Base-by-base conservation (phyloP, 768 basidiomycete genomes). In the Gautieria morchelliformis region DNA sequence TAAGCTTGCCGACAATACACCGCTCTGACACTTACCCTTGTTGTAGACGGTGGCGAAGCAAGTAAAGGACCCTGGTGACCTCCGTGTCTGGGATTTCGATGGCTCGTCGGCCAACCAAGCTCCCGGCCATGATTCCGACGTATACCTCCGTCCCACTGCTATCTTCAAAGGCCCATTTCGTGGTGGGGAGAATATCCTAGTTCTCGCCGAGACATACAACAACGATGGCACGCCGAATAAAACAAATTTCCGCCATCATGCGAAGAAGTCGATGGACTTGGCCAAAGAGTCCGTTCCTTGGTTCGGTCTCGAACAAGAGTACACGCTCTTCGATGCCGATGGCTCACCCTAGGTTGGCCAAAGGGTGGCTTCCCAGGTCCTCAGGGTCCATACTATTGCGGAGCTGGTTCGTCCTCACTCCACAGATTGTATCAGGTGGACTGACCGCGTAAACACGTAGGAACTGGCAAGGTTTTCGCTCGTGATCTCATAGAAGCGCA, bases 101-200 rank as follows among this genome's bases (percentile, higher is more conserved):
- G 95, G 95, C 65, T 95, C 93, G 50, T 94, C 91, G 42, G 96
- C 94, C 69, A 91, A 91, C 74, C 96, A 99, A 72, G 96, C 96
- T 19, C 93, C 94, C 15, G 95, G 95, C 39, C 66, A 79, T 68
- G 89, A 99, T 76, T 99, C 96, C 8, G 96, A 98, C 69, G 89
- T 99, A 75, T 95, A 93, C 75, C 93, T 99, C 66, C 90, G 94
- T 63, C 96, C 96, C 49, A 91, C 84, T 58, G 85, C 94, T 65
- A 93, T 93, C 76, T 99, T 96, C 86, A 93, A 89, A 67, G 96
- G 98, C 69, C 96, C 96, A 55, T 99, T 98, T 93, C 93, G 96
- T 61, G 90, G 93, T 51, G 95, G 95, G 57, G 86, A 93, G 78
- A 97, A 96, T 78, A 96, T 97, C 66, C 82, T 97, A 59, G 93